phyloP scores from a whole-genome alignment of 2,329 filamentous ascomycete species.

The Fusarium sp. region DNA sequence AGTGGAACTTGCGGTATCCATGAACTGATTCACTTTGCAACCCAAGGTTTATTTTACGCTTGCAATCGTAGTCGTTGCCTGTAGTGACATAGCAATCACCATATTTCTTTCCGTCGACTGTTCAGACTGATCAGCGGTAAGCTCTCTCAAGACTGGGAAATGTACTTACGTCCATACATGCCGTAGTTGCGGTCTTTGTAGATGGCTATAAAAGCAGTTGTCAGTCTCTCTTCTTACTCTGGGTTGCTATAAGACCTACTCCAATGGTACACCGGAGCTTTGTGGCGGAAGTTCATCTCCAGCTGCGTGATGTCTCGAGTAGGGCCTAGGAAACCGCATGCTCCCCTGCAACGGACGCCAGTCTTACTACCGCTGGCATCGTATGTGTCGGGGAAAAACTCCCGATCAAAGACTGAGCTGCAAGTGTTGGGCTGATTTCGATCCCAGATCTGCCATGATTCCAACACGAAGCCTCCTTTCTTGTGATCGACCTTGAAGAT shows the following conservation, averaged over 20 bases:
- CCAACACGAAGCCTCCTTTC: background rate
- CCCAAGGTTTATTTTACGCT: background rate
- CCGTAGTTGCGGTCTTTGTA: background rate
- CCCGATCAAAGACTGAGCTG: background rate
- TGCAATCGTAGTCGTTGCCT: background rate
- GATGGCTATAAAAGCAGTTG: background rate
- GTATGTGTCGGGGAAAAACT: background rate
- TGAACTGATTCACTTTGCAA: background rate
- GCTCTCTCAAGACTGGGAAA: background rate
- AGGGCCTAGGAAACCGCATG: background rate
- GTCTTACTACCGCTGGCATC: background rate
- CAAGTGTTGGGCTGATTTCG: background rate
- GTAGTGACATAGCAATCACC: background rate
- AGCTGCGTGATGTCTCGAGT: background rate
- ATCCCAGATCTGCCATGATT: background rate
- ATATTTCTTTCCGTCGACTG: background rate
- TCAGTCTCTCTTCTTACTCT: background rate
- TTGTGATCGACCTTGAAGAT: background rate
- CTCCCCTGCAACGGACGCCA: background rate
- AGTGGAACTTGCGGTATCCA: background rate
- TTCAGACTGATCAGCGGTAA: background rate
- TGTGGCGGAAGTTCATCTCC: background rate
- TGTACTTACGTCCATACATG: conserved; percentile 1
- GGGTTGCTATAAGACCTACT: background rate
- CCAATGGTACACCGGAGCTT: background rate